Conservation (phyloP, 164 flowering plant genomes). For the Litsea cubeba region DNA sequence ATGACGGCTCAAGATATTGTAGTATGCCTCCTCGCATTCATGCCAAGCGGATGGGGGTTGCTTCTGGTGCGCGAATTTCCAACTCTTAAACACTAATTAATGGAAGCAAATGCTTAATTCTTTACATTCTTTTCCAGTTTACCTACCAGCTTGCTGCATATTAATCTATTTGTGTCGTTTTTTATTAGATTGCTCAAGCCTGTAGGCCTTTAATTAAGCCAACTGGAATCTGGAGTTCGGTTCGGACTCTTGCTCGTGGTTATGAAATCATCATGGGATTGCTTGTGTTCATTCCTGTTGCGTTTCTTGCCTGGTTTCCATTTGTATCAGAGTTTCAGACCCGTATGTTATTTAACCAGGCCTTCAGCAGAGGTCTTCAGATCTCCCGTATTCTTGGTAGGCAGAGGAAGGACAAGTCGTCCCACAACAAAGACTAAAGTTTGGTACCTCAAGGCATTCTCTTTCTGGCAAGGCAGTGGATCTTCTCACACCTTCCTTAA, state of each 20-base stretch:
- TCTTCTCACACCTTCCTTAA: neutral
- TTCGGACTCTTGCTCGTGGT: slow-evolving; percentile 41
- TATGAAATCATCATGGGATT: slow-evolving; percentile 87
- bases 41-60: slow-evolving; percentile 99
- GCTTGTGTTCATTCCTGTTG: slow-evolving; percentile 71
- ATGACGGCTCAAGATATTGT: slow-evolving; percentile 73
- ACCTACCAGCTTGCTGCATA: neutral
- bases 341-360: slow-evolving; percentile 87
- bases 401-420: slow-evolving; percentile 34
- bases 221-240: slow-evolving; percentile 1
- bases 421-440: slow-evolving; percentile 1
- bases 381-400: slow-evolving; percentile 95
- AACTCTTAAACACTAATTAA: neutral
- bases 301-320: slow-evolving; percentile 86
- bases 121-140: neutral
- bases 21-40: slow-evolving; percentile 82
- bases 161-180: neutral
- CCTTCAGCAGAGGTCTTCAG: slow-evolving; percentile 96
- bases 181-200: slow-evolving; percentile 4
- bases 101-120: neutral
- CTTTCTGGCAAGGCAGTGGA: neutral
- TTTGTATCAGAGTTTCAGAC: slow-evolving; percentile 92
- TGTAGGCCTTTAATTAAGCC: neutral
- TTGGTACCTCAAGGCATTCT: neutral
- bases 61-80: slow-evolving; percentile 57